phyloP scores from a whole-genome alignment of 106 monocot species.

The Agapanthus africanus region DNA sequence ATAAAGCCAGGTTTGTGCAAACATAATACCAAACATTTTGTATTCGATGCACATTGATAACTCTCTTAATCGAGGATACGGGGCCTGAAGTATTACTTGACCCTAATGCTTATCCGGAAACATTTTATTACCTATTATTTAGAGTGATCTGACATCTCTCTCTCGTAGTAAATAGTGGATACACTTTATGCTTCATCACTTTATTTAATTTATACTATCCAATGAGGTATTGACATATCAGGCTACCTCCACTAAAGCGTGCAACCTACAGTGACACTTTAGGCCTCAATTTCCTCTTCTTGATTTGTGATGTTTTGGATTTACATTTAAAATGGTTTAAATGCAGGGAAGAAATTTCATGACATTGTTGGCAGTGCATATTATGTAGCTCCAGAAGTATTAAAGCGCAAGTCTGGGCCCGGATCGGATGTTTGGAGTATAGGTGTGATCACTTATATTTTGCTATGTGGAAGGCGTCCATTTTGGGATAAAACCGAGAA shows the following conservation, averaged over 20 bases:
- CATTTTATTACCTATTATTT: too few species aligned
- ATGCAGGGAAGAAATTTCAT: slow-evolving; percentile 68
- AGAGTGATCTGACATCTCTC: too few species aligned
- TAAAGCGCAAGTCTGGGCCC: slow-evolving; percentile 76
- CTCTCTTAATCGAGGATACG: background rate
- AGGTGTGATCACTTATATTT: slow-evolving; percentile 92
- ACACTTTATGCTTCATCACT: too few species aligned
- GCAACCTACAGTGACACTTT: too few species aligned
- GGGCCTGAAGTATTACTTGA: too few species aligned
- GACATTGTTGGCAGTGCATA: slow-evolving; percentile 95
- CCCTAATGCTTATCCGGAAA: too few species aligned
- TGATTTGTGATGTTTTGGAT: background rate
- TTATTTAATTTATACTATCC: too few species aligned
- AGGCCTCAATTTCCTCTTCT: too few species aligned
- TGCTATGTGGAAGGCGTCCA: slow-evolving; percentile 82
- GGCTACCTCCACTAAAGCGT: too few species aligned
- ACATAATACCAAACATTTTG: background rate
- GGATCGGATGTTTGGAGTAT: slow-evolving; percentile 98
- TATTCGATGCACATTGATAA: slow-evolving; percentile 1
- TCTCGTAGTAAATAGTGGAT: too few species aligned
- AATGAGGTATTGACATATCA: too few species aligned
- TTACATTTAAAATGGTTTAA: background rate
- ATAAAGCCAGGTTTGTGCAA: slow-evolving; percentile 59
- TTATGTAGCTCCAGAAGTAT: slow-evolving; percentile 91
- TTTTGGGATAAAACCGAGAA: slow-evolving; percentile 97